Evolutionary conservation across 345 rosid species (phyloP), one percentile per base, ranked within the genome.

Genomic region (Geranium brycei): DNA sequence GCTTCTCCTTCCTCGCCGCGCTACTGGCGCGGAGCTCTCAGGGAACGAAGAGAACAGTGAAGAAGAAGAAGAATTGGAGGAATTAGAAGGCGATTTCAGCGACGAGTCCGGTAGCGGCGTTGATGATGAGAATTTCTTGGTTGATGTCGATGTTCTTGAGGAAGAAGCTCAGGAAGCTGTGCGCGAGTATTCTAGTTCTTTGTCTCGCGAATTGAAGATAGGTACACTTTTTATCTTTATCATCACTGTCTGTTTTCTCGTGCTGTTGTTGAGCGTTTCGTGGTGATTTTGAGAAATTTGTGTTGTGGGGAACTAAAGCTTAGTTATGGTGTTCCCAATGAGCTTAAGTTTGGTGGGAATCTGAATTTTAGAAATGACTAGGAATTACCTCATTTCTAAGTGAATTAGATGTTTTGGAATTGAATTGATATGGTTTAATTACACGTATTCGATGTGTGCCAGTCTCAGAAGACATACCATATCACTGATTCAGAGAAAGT

Each of bases 141-240:
- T 89, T 58, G 98, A 89, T 63, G 67, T 79, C 53, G 81, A 83
- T 35, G 76, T 69, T 56, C 86, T 91, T 8, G 92, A 91, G 70
- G 72, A 76, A 40, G 95, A 91, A 76, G 98, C 96, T 0, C 68
- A 72, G 51, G 80, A 65, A n/a, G 91, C 82, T 16, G 96, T 72
- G 30, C 72, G 71, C 7, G 91, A 86, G 55, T 89, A 72, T 61
- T 74, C 92, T 17, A 41, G 75, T 3, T 82, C 83, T n/a, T 69
- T 91, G 61, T 87, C 89, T 67, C 82, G 82, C 61, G 73, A 82
- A 60, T 73, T 91, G n/a, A 79, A 23, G 70, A 72, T 83, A 59
- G 91, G 96, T 91, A 32, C 58, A 15, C 35, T 66, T 66, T 19
- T 64, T 19, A 51, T 23, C 28, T 23, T 35, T 35, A 35, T 35